Evolutionary conservation across 2,329 filamentous ascomycete genomes (phyloP), one percentile per base, ranked within the genome.

Genomic region (Elsinoe fawcettii): DNA sequence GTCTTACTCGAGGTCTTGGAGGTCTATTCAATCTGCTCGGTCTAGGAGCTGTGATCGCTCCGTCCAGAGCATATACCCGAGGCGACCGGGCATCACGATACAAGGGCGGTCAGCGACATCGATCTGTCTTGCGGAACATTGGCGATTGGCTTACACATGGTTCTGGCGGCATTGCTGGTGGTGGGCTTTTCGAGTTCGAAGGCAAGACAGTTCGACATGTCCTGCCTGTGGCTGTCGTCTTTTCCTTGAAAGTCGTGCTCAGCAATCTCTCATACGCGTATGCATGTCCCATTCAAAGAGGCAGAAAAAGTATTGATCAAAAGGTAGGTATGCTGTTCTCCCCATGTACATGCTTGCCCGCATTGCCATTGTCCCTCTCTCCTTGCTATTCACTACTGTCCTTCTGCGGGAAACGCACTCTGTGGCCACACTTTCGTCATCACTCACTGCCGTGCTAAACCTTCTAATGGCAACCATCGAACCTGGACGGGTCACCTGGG

Each of bases 221-320:
- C 18, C 65, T 80, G 1, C 77, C 77, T 11, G 65, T 78, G 7
- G 75, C 78, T 1, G 65, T 77, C 11, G 71, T 80, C 51, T 80
- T 77, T 59, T 69, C 79, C 23, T 70, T 72, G 25, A 80, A 78
- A 62, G 70, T 80, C 27, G 67, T 77, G 14, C 70, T 80, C 16
- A 79, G 76, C 62, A 81, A 80, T 65, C 71, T 80, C 56, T 78
- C 77, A 2, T 80, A 79, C 60, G 76, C 77, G 72, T 77, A 71
- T 59, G 73, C 60, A 12, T 56, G 12, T 27, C 36, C 30, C 14
- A n/a, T 11, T 36, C 22, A 27, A 27, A 23, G 1, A 11, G 3
- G 16, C 37, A 9, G 20, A 23, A 16, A 9, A 43, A 47, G 18
- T 53, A 53, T 39, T 55, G 39, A 46, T 56, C 18, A 27, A 47